These are phyloP conservation scores for Amanita rubescens DNA, from an alignment of 768 basidiomycete genomes.

Conservation along the genomic window DNA sequence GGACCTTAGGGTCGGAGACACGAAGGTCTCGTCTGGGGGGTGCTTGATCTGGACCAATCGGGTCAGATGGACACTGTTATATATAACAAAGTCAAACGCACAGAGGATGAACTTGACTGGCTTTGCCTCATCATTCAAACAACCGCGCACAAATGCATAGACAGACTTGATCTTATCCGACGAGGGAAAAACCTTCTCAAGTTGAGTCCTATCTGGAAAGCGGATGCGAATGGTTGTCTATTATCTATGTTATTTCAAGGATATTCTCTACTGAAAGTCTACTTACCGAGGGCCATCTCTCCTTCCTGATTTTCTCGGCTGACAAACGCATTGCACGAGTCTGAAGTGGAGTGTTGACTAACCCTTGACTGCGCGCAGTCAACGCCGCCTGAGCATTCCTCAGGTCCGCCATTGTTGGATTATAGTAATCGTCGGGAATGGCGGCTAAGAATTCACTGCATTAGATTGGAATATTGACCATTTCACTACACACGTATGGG, in stretches of 20 bases:
- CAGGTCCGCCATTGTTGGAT: conserved; percentile 63
- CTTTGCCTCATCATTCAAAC: conserved; percentile 68
- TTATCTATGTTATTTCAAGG: neutral
- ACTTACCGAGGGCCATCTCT: conserved; percentile 69
- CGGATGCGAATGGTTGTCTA: conserved; percentile 79
- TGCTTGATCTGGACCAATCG: conserved; percentile 51
- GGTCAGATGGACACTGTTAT: neutral
- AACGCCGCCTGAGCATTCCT: conserved; percentile 59
- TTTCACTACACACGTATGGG: conserved; percentile 25
- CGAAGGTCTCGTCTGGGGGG: conserved; percentile 81
- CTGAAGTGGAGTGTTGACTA: conserved; percentile 66
- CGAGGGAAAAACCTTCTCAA: conserved; percentile 75
- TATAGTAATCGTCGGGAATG: conserved; percentile 70
- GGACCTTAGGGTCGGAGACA: conserved; percentile 68
- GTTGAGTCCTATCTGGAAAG: conserved; percentile 74
- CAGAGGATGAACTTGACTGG: conserved; percentile 81
- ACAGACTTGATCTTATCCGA: conserved; percentile 73
- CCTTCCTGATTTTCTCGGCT: conserved; percentile 47
- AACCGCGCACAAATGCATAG: conserved; percentile 75
- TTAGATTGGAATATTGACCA: neutral
- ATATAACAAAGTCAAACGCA: conserved; percentile 30
- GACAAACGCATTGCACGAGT: conserved; percentile 58
- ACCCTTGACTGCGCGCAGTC: conserved; percentile 49
- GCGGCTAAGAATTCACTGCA: conserved; percentile 25
- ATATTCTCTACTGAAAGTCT: neutral